These are phyloP conservation scores for Stachybotrys elegans DNA, from an alignment of 2,329 filamentous ascomycete species.

Conservation along the genomic window DNA sequence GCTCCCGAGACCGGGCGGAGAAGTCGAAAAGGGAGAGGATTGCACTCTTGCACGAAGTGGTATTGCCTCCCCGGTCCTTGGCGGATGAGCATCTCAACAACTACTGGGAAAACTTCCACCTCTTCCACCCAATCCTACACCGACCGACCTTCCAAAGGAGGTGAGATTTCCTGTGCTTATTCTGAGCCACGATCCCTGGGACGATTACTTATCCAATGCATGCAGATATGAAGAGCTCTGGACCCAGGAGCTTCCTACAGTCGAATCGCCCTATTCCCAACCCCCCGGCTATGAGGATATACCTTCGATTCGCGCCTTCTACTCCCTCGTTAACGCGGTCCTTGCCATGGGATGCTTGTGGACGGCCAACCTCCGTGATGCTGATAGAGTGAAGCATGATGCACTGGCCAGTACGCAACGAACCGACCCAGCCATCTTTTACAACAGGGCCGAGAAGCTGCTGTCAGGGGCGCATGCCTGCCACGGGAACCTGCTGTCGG, in stretches of 20 bases:
- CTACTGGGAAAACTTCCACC: background rate
- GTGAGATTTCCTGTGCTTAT: background rate
- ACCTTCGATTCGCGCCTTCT: background rate
- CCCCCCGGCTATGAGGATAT: background rate
- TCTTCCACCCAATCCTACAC: background rate
- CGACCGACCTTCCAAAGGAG: background rate
- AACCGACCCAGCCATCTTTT: background rate
- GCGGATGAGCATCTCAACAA: background rate
- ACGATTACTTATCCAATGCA: too few relatives aligned
- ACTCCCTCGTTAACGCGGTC: background rate
- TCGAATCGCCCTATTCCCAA: background rate
- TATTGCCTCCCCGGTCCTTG: background rate
- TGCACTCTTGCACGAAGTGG: background rate
- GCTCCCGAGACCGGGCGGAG: background rate
- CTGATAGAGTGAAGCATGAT: background rate
- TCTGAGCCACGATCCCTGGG: background rate
- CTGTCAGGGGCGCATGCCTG: background rate
- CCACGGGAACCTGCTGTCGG: background rate
- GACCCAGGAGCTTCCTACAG: background rate
- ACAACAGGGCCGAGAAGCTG: background rate
- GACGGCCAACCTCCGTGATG: background rate
- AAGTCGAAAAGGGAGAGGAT: background rate
- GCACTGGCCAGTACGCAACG: background rate
- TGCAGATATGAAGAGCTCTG: background rate
- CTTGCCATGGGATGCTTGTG: background rate